These are phyloP conservation scores for Novakomyces olei DNA, from an alignment of 805 yeast genomes.

Conservation along the genomic window DNA sequence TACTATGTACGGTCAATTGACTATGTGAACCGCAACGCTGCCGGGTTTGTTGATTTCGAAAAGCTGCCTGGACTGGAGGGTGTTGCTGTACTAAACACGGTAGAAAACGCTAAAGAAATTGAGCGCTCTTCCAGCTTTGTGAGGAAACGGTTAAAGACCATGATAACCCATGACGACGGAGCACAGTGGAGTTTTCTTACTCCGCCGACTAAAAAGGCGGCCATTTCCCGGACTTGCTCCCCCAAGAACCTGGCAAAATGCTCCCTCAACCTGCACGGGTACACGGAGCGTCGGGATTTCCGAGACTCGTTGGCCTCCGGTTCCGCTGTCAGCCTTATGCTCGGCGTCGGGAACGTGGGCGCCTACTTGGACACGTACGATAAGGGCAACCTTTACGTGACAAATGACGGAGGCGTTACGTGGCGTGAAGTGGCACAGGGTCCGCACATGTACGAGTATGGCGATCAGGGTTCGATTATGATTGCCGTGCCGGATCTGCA, in stretches of 20 bases:
- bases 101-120: conserved; percentile 30
- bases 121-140: conserved; percentile 17
- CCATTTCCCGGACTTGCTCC: conserved; percentile 39
- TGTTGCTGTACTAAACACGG: conserved; percentile 50
- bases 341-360: conserved; percentile 92
- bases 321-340: conserved; percentile 69
- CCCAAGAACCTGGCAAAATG: conserved; percentile 33
- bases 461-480: conserved; percentile 79
- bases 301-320: conserved; percentile 75
- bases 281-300: conserved; percentile 62
- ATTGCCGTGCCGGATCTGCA: conserved; percentile 43
- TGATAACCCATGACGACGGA: conserved; percentile 76
- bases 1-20: conserved; percentile 47
- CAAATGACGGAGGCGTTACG: conserved; percentile 75
- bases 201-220: conserved; percentile 44
- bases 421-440: conserved; percentile 69
- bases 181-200: conserved; percentile 51
- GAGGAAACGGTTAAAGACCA: conserved; percentile 39
- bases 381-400: conserved; percentile 47
- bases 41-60: conserved; percentile 78
- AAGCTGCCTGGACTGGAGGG: conserved; percentile 70
- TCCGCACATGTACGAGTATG: conserved; percentile 77
- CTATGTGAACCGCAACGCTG: conserved; percentile 47
- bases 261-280: conserved; percentile 71
- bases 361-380: conserved; percentile 25